phyloP scores from a whole-genome alignment of 108 stramenopile species.

The Cyclotella sp. region DNA sequence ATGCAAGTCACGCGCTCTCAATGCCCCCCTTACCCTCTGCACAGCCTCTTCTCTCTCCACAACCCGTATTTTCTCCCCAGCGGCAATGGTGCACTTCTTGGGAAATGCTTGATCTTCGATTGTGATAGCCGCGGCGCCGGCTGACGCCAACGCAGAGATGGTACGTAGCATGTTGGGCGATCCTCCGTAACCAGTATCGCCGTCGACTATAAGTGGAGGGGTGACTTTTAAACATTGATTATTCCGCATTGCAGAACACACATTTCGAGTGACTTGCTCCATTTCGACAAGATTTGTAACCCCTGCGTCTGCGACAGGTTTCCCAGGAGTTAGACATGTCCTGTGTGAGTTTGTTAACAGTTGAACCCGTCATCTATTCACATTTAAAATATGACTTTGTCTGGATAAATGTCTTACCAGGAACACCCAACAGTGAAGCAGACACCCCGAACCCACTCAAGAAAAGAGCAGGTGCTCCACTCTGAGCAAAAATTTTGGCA shows the following conservation, averaged over 20 bases:
- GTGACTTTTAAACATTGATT: background rate
- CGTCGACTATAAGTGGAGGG: conserved; percentile 62
- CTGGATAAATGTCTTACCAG: conserved; percentile 21
- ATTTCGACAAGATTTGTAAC: conserved; percentile 57
- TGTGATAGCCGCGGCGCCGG: conserved; percentile 62
- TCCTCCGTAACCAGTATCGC: conserved; percentile 71
- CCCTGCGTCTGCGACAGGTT: conserved; percentile 35
- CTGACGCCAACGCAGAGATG: conserved; percentile 47
- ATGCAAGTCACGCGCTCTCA: conserved; percentile 47
- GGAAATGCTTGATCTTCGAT: conserved; percentile 74
- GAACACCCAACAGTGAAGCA: conserved; percentile 53
- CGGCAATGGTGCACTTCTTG: conserved; percentile 62
- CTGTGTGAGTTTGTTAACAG: no score
- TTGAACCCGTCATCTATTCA: background rate
- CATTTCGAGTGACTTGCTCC: conserved; percentile 49
- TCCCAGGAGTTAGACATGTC: no score
- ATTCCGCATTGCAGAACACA: conserved; percentile 19
- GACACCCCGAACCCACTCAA: conserved; percentile 66
- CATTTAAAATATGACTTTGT: background rate
- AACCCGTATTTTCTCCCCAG: conserved; percentile 46
- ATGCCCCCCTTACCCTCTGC: conserved; percentile 47
- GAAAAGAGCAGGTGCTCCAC: conserved; percentile 51
- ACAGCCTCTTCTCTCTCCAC: conserved; percentile 43
- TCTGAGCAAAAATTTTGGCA: conserved; percentile 57
- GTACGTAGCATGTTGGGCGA: conserved; percentile 62